These are phyloP conservation scores for Evansstolkia leycettana DNA, from an alignment of 495 filamentous ascomycete species.

Conservation along the genomic window DNA sequence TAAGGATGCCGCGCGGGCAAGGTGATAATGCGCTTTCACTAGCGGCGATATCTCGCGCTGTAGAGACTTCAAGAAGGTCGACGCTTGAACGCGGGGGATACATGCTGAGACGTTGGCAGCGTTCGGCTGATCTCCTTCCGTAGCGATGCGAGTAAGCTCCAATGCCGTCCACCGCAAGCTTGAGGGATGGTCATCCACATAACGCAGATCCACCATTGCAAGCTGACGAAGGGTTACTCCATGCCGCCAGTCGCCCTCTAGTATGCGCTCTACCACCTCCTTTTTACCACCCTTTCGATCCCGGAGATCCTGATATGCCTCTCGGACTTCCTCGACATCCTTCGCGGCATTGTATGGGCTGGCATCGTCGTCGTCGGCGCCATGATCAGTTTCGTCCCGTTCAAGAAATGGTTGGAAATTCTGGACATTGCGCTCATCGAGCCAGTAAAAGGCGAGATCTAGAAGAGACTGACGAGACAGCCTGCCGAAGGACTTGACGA, in stretches of 20 bases:
- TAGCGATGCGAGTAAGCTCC: slow-evolving; percentile 32
- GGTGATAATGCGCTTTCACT: slow-evolving; percentile 68
- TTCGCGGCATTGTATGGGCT: slow-evolving; percentile 50
- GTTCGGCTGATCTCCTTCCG: slow-evolving; percentile 5
- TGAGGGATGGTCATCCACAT: slow-evolving; percentile 64
- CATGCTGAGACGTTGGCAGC: slow-evolving; percentile 29
- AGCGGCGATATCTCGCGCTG: slow-evolving; percentile 58
- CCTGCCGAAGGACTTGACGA: slow-evolving; percentile 50
- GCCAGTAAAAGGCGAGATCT: slow-evolving; percentile 60
- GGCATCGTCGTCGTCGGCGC: slow-evolving; percentile 23
- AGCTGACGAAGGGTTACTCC: slow-evolving; percentile 68
- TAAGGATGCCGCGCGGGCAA: slow-evolving; percentile 48
- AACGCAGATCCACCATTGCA: slow-evolving; percentile 66
- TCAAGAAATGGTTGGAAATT: slow-evolving; percentile 35
- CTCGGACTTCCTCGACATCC: slow-evolving; percentile 47
- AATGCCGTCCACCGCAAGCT: slow-evolving; percentile 68
- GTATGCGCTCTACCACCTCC: slow-evolving; percentile 64
- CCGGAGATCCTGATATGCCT: slow-evolving; percentile 44
- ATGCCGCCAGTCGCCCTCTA: slow-evolving; percentile 72
- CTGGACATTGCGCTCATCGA: slow-evolving; percentile 46
- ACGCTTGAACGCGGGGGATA: slow-evolving; percentile 63
- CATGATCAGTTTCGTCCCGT: slow-evolving; percentile 10
- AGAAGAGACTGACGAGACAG: slow-evolving; percentile 61
- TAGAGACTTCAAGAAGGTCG: slow-evolving; percentile 62
- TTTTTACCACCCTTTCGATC: slow-evolving; percentile 53